phyloP scores from a whole-genome alignment of 345 rosid species.

The Dipteronia dyeriana region DNA sequence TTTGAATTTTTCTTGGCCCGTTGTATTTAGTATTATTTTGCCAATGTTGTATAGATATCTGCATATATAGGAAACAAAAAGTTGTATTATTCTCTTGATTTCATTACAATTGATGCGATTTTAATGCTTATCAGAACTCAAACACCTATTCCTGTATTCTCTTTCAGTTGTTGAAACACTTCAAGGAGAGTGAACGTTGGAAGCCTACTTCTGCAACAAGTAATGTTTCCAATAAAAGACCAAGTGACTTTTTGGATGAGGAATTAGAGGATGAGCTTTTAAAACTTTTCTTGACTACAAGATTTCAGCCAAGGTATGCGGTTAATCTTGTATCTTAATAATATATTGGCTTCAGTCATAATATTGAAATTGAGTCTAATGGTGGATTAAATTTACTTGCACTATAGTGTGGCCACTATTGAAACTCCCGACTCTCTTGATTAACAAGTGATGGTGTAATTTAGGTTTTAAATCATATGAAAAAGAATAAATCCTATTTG shows the following conservation, averaged over 20 bases:
- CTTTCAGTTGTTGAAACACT: slow-evolving; percentile 61
- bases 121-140: slow-evolving; percentile 6
- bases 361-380: background rate
- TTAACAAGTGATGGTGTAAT: background rate
- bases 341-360: background rate
- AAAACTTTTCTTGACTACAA: slow-evolving; percentile 44
- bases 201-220: slow-evolving; percentile 32
- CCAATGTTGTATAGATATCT: background rate
- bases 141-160: slow-evolving; percentile 17
- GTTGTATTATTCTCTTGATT: background rate
- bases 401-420: background rate
- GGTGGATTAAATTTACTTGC: background rate
- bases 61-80: background rate
- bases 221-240: slow-evolving; percentile 25
- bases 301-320: slow-evolving; percentile 64
- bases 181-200: slow-evolving; percentile 60
- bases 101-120: background rate
- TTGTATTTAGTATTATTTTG: background rate
- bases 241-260: slow-evolving; percentile 43
- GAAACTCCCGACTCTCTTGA: background rate
- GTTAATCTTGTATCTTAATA: slow-evolving; percentile 14
- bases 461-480: background rate
- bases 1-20: background rate
- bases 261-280: slow-evolving; percentile 67
- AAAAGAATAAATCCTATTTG: background rate